Conservation (phyloP, 331 rosid species). For the Cydonia oblonga region DNA sequence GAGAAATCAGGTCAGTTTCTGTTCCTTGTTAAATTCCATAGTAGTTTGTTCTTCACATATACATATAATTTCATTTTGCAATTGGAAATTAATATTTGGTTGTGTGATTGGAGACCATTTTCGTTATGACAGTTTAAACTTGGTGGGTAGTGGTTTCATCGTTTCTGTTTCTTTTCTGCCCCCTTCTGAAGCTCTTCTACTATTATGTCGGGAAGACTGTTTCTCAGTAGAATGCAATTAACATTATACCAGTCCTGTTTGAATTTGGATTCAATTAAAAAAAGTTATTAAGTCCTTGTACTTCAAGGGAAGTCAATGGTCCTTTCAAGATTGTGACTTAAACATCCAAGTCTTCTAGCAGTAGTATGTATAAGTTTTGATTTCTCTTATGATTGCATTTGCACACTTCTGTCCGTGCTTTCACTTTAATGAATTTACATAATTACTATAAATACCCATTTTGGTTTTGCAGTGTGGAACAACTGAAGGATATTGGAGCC, state of each 20-base stretch:
- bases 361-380: not conserved
- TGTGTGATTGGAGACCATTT: not conserved
- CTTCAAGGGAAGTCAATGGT: not conserved
- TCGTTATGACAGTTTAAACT: not conserved
- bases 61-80: not conserved
- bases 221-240: not conserved
- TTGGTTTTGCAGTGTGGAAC: conserved; percentile 59
- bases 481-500: conserved; percentile 52
- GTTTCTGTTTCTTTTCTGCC: not conserved
- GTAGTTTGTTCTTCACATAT: not conserved
- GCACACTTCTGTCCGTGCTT: not conserved
- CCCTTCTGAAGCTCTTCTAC: not conserved
- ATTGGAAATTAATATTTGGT: not conserved
- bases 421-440: not conserved
- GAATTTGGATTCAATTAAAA: not conserved
- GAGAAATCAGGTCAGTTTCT: conserved; percentile 85
- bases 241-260: not conserved
- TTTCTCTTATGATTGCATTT: not conserved
- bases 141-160: not conserved
- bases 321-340: not conserved
- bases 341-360: not conserved
- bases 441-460: not conserved
- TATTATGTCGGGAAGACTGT: not conserved
- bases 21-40: not conserved
- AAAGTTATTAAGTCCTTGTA: not conserved